Conservation (phyloP, 2,329 filamentous ascomycete species). For the Cadophora sp. region DNA sequence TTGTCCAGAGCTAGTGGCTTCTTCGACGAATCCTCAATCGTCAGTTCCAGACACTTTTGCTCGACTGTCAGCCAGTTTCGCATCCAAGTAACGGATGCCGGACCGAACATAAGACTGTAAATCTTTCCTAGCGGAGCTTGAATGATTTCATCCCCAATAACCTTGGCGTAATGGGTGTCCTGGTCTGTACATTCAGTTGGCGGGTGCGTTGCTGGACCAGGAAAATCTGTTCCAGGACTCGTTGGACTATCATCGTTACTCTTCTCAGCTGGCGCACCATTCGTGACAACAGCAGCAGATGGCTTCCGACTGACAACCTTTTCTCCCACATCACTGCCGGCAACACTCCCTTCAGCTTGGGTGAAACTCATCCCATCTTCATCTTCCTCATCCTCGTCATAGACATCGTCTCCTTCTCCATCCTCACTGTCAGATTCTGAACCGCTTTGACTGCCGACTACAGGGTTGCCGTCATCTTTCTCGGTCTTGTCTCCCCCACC, state of each 20-base stretch:
- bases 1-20: constrained; percentile 76
- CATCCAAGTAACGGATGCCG: constrained; percentile 81
- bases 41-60: constrained; percentile 88
- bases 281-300: constrained; percentile 61
- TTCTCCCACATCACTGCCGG: constrained; percentile 62
- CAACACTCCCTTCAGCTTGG: constrained; percentile 51
- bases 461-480: constrained; percentile 65
- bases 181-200: constrained; percentile 86
- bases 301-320: constrained; percentile 73
- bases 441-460: constrained; percentile 55
- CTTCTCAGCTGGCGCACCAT: constrained; percentile 56
- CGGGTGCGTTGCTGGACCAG: constrained; percentile 80
- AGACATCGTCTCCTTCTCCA: constrained; percentile 73
- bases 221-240: constrained; percentile 68
- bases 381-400: constrained; percentile 80
- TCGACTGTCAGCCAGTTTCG: constrained; percentile 84
- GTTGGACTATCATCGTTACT: constrained; percentile 54
- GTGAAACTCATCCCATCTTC: constrained; percentile 67
- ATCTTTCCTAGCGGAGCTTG: constrained; percentile 90
- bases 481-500: constrained; percentile 90
- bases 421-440: constrained; percentile 56
- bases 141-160: constrained; percentile 85
- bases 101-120: constrained; percentile 87
- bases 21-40: constrained; percentile 77
- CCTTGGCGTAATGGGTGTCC: constrained; percentile 81